phyloP scores from a whole-genome alignment of 805 yeast genomes.

The Candida sphagnicola region DNA sequence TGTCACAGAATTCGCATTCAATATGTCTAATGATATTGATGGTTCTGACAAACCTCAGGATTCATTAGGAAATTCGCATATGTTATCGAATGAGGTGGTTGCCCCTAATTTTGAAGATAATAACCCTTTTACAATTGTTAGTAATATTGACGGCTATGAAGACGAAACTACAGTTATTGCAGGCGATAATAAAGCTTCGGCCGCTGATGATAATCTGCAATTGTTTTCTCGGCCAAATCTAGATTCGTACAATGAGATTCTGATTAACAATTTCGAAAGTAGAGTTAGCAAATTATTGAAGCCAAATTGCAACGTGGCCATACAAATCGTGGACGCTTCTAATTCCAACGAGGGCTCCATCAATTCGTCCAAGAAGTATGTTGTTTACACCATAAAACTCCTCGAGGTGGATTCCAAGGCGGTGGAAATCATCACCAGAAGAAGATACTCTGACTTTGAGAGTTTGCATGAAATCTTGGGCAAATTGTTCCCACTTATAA shows the following conservation, averaged over 20 bases:
- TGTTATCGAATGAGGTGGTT: too few relatives aligned
- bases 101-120: slow-evolving; percentile 21
- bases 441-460: slow-evolving; percentile 88
- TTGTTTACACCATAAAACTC: slow-evolving; percentile 74
- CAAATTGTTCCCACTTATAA: slow-evolving; percentile 70
- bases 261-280: slow-evolving; percentile 18
- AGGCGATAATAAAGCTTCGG: too few relatives aligned
- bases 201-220: slow-evolving; percentile 19
- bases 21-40: too few relatives aligned
- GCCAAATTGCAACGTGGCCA: slow-evolving; percentile 22
- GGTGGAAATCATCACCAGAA: slow-evolving; percentile 61
- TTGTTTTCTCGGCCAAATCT: neutral
- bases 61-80: too few relatives aligned
- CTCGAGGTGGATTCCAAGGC: slow-evolving; percentile 30
- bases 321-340: slow-evolving; percentile 73
- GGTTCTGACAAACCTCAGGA: too few relatives aligned
- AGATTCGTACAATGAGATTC: neutral
- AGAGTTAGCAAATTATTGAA: slow-evolving; percentile 33
- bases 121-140: too few relatives aligned
- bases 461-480: slow-evolving; percentile 68
- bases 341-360: slow-evolving; percentile 75
- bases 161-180: too few relatives aligned
- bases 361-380: slow-evolving; percentile 57
- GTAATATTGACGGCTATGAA: too few relatives aligned
- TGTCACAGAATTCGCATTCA: too few relatives aligned